Percentiles rank a stretch among this genome's conserved stretches.
These are phyloP conservation scores for Oldenlandia corymbosa DNA, from an alignment of 257 asterid species.

Conservation along the genomic window DNA sequence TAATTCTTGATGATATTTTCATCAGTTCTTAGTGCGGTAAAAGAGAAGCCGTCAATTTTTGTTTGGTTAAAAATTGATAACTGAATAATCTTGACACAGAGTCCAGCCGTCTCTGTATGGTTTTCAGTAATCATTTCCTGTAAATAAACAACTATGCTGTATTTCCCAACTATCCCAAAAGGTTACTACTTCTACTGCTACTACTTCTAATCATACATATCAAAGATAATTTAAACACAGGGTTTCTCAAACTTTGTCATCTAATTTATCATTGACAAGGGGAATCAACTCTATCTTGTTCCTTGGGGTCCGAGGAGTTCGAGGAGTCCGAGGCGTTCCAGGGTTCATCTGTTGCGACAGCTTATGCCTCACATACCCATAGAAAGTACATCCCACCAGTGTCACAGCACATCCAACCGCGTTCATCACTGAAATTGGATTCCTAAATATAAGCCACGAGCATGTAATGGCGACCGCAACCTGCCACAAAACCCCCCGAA, in stretches of 20 bases:
- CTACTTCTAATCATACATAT: not conserved
- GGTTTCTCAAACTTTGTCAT: conserved; percentile 67
- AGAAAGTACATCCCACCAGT: conserved; percentile 83
- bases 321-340: conserved; percentile 64
- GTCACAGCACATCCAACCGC: conserved; percentile 78
- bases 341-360: conserved; percentile 56
- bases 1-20: no score
- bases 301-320: conserved; percentile 59
- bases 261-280: conserved; percentile 59
- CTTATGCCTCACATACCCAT: conserved; percentile 78
- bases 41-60: not conserved
- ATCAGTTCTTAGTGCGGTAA: no score
- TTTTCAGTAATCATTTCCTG: conserved; percentile 9
- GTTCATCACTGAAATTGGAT: conserved; percentile 79
- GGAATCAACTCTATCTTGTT: conserved; percentile 60
- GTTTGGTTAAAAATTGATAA: not conserved
- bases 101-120: not conserved
- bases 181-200: no score
- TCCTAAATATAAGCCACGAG: conserved; percentile 86
- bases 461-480: conserved; percentile 93
- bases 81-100: conserved; percentile 1
- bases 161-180: conserved; percentile 1
- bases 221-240: not conserved
- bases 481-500: conserved; percentile 29
- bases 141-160: not conserved